Evolutionary conservation across 2,329 filamentous ascomycete genomes (phyloP), one percentile per base, ranked within the genome.

Genomic region (Tympanopsis confertula): DNA sequence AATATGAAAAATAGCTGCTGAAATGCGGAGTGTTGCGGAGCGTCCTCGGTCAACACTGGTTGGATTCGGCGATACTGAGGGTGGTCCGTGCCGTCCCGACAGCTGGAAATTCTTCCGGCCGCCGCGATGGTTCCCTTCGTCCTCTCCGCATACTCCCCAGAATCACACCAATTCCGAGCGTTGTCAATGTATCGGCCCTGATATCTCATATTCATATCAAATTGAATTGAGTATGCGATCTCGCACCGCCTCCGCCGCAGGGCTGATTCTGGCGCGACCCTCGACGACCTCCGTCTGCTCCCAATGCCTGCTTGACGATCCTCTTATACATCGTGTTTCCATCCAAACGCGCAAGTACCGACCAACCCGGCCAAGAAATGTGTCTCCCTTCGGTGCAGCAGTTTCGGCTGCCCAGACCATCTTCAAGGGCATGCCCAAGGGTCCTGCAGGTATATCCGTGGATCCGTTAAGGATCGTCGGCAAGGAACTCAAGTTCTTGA

Each of bases 401-500:
- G 80, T 86, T 14, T 33, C 30, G 10, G 30, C 30, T 12, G 30
- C 30, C 7, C 30, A 81, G 56, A 71, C 87, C 42, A 79, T 87
- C 47, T 71, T 71, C 47, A 82, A 80, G 54, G 75, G 74, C 33
- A 68, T 81, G 43, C 71, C 73, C 47, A 68, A 74, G 47, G 67
- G 74, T 39, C 67, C 73, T 44, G 75, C 78, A 47, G 68, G 69
- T 41, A 76, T 94, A 63, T 74, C 78, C 43, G 75, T 94, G 51
- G 89, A 96, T 57, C 89, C 89, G 22, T 71, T 96, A 52, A 77
- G 85, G 44, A 82, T 86, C 22, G 88, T 96, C 22, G 89, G 86
- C 44, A 93, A 94, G 63, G 89, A 96, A 68, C 86, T 98, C 79
- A 91, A 94, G 61, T 93, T 88, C 50, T 65, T 96, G 52, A 94